Conservation (phyloP, 2,329 filamentous ascomycete genomes). For the Endoconidiophora polonica region DNA sequence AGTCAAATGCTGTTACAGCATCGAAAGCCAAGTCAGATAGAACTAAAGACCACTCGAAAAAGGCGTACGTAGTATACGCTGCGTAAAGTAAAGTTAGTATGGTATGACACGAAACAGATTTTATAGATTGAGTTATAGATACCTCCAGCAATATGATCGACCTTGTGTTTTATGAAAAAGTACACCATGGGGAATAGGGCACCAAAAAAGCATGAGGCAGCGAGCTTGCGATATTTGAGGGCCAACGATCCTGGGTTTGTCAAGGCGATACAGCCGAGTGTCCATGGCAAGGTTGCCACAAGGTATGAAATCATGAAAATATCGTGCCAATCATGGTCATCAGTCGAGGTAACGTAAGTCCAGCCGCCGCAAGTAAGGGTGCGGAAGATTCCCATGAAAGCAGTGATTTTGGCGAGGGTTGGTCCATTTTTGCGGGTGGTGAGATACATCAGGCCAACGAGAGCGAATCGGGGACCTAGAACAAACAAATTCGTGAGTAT, state of each 20-base stretch:
- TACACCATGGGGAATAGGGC: conserved; percentile 82
- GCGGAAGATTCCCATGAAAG: conserved; percentile 64
- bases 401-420: conserved; percentile 65
- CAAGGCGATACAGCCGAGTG: conserved; percentile 69
- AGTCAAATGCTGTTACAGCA: conserved; percentile 84
- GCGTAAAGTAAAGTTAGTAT: conserved; percentile 8
- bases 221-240: conserved; percentile 73
- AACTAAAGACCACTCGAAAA: conserved; percentile 94
- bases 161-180: conserved; percentile 98
- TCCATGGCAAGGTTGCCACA: conserved; percentile 89
- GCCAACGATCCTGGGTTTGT: conserved; percentile 72
- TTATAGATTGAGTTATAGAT: conserved; percentile 21
- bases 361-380: conserved; percentile 92
- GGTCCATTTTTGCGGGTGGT: conserved; percentile 62
- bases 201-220: conserved; percentile 74
- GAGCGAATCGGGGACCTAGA: conserved; percentile 69
- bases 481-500: background rate
- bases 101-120: background rate
- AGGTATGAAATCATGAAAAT: conserved; percentile 99
- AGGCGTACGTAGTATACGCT: conserved; percentile 96
- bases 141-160: conserved; percentile 89
- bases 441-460: conserved; percentile 85
- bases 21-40: conserved; percentile 94
- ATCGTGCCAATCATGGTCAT: conserved; percentile 97
- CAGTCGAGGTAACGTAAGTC: conserved; percentile 96